Conservation (phyloP, 371 early-diverging fungal species). For the Nematocida displodere region DNA sequence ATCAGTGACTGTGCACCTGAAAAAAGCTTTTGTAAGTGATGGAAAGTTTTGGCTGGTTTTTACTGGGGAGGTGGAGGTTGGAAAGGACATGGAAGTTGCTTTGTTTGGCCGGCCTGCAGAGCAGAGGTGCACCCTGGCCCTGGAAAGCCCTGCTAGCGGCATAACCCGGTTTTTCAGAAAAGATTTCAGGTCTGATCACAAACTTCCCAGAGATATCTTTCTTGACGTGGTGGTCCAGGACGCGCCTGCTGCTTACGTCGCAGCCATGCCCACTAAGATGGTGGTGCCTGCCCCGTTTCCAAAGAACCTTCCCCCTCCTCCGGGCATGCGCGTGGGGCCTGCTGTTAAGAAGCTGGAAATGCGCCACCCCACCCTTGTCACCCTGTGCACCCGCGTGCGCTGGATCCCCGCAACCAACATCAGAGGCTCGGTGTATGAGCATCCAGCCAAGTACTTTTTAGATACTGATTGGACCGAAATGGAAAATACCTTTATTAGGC, state of each 20-base stretch:
- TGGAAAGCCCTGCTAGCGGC: neutral
- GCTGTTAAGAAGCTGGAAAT: neutral
- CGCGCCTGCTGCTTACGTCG: neutral
- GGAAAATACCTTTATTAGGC: constrained; percentile 21
- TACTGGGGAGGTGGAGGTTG: neutral
- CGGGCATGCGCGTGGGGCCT: neutral
- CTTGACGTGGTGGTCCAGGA: constrained; percentile 33
- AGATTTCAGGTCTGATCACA: neutral
- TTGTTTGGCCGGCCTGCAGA: neutral
- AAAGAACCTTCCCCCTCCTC: constrained; percentile 17
- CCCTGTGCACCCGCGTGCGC: constrained; percentile 10
- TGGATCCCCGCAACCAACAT: constrained; percentile 9
- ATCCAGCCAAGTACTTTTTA: neutral
- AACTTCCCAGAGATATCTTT: constrained; percentile 17
- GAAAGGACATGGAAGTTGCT: neutral
- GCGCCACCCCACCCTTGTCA: neutral
- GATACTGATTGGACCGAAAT: constrained; percentile 9
- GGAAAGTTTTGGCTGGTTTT: constrained; percentile 42
- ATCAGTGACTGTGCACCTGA: neutral
- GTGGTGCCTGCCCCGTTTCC: neutral
- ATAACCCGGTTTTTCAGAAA: constrained; percentile 35
- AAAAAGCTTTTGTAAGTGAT: constrained; percentile 17
- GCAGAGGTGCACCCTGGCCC: neutral
- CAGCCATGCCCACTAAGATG: neutral
- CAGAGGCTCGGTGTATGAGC: constrained; percentile 22